phyloP scores from a whole-genome alignment of 345 rosid genomes.

The Salix dunnii region DNA sequence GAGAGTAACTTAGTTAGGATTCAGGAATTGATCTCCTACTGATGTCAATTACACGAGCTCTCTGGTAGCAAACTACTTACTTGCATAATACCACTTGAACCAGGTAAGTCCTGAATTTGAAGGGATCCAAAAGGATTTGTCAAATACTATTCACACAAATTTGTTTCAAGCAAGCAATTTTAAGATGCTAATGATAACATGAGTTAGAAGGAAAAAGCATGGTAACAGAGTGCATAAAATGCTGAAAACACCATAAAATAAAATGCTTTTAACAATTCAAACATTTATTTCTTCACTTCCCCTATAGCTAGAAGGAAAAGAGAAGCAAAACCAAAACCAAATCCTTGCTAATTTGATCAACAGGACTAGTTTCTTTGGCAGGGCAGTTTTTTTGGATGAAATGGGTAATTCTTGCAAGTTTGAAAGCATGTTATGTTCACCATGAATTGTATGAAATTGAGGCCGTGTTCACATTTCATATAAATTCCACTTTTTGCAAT shows the following conservation, averaged over 20 bases:
- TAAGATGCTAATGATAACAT: not conserved
- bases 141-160: not conserved
- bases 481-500: not conserved
- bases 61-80: conserved; percentile 48
- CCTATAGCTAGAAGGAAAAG: not conserved
- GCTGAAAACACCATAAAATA: not conserved
- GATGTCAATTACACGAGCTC: not conserved
- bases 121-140: conserved; percentile 2
- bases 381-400: too few relatives aligned
- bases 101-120: conserved; percentile 72
- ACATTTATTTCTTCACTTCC: not conserved
- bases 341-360: too few relatives aligned
- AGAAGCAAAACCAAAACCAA: not conserved
- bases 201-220: not conserved
- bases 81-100: conserved; percentile 94
- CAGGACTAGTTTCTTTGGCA: too few relatives aligned
- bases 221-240: not conserved
- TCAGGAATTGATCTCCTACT: conserved; percentile 13
- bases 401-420: not conserved
- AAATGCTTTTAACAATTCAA: not conserved
- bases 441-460: not conserved
- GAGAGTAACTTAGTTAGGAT: conserved; percentile 1
- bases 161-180: not conserved
- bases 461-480: not conserved
- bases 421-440: not conserved